A percentile compares a stretch with the other conserved stretches of the same genome.
Conservation (phyloP, 352 stramenopile genomes). For the Pythium grandisporangium region DNA sequence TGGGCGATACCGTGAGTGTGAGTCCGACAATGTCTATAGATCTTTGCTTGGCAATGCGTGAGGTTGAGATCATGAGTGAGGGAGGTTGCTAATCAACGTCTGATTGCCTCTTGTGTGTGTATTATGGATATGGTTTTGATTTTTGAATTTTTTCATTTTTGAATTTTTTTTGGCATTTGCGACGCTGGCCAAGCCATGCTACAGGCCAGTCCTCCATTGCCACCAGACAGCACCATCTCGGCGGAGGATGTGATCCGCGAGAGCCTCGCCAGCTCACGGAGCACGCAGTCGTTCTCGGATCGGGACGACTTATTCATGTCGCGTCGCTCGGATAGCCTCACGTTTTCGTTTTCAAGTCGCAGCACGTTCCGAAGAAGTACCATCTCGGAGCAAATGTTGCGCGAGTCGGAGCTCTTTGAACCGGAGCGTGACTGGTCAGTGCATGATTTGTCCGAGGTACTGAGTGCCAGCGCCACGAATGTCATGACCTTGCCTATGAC, state of each 20-base stretch:
- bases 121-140: too few species aligned
- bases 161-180: too few species aligned
- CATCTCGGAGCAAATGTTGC: slow-evolving; percentile 78
- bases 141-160: too few species aligned
- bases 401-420: slow-evolving; percentile 78
- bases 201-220: slow-evolving; percentile 58
- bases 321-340: slow-evolving; percentile 28
- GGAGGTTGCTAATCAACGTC: too few species aligned
- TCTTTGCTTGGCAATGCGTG: too few species aligned
- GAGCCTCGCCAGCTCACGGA: slow-evolving; percentile 68
- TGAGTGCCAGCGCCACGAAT: slow-evolving; percentile 50
- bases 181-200: too few species aligned
- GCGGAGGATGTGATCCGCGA: slow-evolving; percentile 83
- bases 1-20: too few species aligned
- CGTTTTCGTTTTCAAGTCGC: slow-evolving; percentile 69
- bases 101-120: too few species aligned
- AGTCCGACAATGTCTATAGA: too few species aligned
- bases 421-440: slow-evolving; percentile 69
- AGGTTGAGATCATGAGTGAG: too few species aligned
- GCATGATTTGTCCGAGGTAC: slow-evolving; percentile 62
- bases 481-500: slow-evolving; percentile 67
- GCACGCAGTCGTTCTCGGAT: slow-evolving; percentile 64
- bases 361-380: slow-evolving; percentile 72
- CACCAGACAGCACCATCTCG: slow-evolving; percentile 74
- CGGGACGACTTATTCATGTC: slow-evolving; percentile 43